These are phyloP conservation scores for Ophiosphaerella narmari DNA, from an alignment of 2,329 filamentous ascomycete species.

Conservation along the genomic window DNA sequence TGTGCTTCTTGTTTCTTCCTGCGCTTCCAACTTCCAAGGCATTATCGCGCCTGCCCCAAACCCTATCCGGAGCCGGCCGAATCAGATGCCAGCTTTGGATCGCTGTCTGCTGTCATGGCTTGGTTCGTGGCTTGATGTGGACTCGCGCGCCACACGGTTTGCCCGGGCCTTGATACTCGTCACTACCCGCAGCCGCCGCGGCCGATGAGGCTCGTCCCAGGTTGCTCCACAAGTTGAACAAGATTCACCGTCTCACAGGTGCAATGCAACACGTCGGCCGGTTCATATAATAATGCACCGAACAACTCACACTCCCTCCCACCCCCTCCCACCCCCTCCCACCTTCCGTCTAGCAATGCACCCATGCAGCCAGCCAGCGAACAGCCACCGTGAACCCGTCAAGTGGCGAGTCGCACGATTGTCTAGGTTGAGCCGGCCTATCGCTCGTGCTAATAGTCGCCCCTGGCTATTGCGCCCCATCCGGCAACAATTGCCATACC, in stretches of 20 bases:
- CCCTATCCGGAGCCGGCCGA: not conserved
- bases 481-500: not conserved
- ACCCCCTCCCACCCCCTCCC: too few species aligned
- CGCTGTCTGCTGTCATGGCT: not conserved
- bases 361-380: slow-evolving; percentile 2
- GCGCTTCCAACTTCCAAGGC: not conserved
- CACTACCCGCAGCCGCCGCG: not conserved
- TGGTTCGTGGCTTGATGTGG: not conserved
- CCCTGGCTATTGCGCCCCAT: not conserved
- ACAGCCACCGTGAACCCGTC: not conserved
- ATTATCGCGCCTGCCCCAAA: not conserved
- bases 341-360: not conserved
- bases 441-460: not conserved
- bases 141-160: not conserved
- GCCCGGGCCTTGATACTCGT: not conserved
- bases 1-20: slow-evolving; percentile 7
- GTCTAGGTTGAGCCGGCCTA: not conserved
- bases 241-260: not conserved
- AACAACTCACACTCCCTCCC: too few species aligned
- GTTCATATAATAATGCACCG: too few species aligned
- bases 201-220: not conserved
- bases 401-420: slow-evolving; percentile 5
- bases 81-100: not conserved
- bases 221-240: not conserved
- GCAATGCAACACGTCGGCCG: too few species aligned